Evolutionary conservation across 2,329 filamentous ascomycete species (phyloP).

Genomic region (Eutypa lata): DNA sequence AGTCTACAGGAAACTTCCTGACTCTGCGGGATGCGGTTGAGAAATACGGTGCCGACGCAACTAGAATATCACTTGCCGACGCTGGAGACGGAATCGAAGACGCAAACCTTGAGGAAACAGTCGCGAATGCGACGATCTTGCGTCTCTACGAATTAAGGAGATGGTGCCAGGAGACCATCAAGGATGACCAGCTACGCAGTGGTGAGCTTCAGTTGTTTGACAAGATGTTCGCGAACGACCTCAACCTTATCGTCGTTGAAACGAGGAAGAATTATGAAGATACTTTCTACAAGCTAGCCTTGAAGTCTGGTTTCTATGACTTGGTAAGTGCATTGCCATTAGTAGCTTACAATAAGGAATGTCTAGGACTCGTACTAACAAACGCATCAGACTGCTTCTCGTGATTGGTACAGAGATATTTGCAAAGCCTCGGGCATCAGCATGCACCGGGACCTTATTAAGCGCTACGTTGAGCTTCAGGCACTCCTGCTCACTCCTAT

Average conservation of each 20-base stretch:
- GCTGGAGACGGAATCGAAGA: conserved; percentile 92
- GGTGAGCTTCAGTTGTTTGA: conserved; percentile 84
- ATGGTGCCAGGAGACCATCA: conserved; percentile 85
- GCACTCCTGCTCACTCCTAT: conserved; percentile 78
- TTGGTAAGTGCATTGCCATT: conserved; percentile 56
- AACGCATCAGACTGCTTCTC: conserved; percentile 41
- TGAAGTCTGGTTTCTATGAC: conserved; percentile 86
- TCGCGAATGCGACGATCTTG: conserved; percentile 82
- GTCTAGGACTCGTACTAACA: not conserved
- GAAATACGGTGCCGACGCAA: conserved; percentile 94
- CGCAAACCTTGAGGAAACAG: conserved; percentile 94
- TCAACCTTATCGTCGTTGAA: conserved; percentile 80
- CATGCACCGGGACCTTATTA: conserved; percentile 80
- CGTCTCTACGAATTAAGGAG: conserved; percentile 78
- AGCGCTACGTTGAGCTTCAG: conserved; percentile 83
- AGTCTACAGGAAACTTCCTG: conserved; percentile 96
- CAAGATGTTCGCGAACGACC: conserved; percentile 91
- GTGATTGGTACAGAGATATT: conserved; percentile 87
- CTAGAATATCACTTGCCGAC: conserved; percentile 87
- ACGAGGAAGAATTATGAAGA: conserved; percentile 74
- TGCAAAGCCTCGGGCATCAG: conserved; percentile 72
- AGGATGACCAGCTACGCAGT: conserved; percentile 72
- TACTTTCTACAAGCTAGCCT: conserved; percentile 80
- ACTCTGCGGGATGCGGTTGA: conserved; percentile 80
- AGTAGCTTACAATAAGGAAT: not conserved